A percentile compares a stretch with the other conserved stretches of the same genome.
These are phyloP conservation scores for Eucalyptus cladocalyx DNA, from an alignment of 345 rosid genomes.

Conservation along the genomic window DNA sequence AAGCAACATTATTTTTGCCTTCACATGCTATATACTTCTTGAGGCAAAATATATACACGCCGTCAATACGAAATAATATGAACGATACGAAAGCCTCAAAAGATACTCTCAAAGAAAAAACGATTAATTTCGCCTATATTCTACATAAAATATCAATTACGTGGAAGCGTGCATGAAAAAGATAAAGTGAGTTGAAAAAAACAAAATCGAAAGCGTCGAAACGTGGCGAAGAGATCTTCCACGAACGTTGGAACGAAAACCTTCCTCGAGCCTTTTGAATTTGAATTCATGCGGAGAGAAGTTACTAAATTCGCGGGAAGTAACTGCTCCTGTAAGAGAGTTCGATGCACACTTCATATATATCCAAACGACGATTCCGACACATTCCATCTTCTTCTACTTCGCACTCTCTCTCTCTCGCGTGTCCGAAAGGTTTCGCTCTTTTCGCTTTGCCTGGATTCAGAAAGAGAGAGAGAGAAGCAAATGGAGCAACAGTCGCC, in stretches of 20 bases:
- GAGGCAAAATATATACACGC: not conserved
- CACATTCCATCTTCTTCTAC: not conserved
- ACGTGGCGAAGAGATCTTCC: not conserved
- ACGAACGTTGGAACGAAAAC: not conserved
- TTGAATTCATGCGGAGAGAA: not conserved
- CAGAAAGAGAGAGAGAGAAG: not conserved
- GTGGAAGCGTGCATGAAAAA: not conserved
- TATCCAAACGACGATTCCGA: not conserved
- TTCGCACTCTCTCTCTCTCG: not conserved
- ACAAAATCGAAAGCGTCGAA: not conserved
- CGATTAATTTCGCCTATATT: not conserved
- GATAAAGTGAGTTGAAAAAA: not conserved
- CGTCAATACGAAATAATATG: not conserved
- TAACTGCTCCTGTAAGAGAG: not conserved
- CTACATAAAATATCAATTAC: not conserved
- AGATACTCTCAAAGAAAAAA: not conserved
- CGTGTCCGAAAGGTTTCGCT: not conserved
- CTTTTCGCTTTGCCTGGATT: not conserved
- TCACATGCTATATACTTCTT: not conserved
- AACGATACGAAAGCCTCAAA: not conserved
- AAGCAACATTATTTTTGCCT: not conserved
- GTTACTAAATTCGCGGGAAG: not conserved
- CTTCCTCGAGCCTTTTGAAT: not conserved
- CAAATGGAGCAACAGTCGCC: not conserved
- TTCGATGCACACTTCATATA: not conserved